Conservation (phyloP, 1,139 yeast genomes). For the Candida dubliniensis region DNA sequence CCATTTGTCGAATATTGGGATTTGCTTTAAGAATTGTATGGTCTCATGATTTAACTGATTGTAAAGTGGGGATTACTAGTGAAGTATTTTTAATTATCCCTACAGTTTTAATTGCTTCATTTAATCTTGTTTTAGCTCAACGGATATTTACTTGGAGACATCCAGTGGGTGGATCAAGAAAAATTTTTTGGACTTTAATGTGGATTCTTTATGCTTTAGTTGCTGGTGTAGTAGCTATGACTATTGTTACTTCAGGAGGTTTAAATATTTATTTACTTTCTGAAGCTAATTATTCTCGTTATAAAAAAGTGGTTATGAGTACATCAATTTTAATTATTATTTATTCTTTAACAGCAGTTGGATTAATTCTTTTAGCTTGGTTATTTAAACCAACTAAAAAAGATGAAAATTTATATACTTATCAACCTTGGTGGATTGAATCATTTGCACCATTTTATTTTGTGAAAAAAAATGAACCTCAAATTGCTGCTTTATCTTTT, state of each 20-base stretch:
- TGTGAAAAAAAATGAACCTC: constrained; percentile 49
- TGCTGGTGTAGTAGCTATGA: constrained; percentile 59
- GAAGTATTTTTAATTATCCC: constrained; percentile 61
- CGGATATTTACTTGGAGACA: constrained; percentile 81
- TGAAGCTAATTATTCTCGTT: constrained; percentile 44
- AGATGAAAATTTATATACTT: constrained; percentile 56
- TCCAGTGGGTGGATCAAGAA: constrained; percentile 68
- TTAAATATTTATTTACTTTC: constrained; percentile 63
- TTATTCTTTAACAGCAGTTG: constrained; percentile 56
- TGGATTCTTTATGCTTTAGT: constrained; percentile 53
- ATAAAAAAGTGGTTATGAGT: constrained; percentile 58
- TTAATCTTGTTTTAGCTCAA: constrained; percentile 70
- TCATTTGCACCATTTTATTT: constrained; percentile 57
- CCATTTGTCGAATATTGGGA: constrained; percentile 56
- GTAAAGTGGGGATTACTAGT: constrained; percentile 58
- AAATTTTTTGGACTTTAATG: constrained; percentile 57
- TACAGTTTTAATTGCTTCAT: constrained; percentile 53
- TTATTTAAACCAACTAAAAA: constrained; percentile 55
- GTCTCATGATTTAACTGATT: constrained; percentile 47
- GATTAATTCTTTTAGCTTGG: constrained; percentile 53
- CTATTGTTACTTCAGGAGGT: constrained; percentile 63
- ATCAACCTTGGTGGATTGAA: constrained; percentile 82
- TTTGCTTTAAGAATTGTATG: constrained; percentile 61
- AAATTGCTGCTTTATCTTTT: constrained; percentile 52
- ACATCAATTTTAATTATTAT: constrained; percentile 58